These are phyloP conservation scores for Perkinsela sp. DNA, from an alignment of 208 protist genomes.

Conservation along the genomic window DNA sequence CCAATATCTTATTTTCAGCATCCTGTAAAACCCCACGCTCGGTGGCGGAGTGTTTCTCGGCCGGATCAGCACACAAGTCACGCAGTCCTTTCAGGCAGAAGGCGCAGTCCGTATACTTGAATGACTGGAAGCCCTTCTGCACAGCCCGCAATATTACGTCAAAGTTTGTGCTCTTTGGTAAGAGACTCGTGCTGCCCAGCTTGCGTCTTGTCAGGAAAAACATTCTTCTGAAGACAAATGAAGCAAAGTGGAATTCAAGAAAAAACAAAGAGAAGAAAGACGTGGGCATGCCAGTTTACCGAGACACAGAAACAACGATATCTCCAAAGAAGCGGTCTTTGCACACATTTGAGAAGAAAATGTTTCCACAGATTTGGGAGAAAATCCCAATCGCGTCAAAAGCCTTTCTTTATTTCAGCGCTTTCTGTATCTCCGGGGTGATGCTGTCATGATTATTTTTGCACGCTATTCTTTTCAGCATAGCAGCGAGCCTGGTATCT, in stretches of 20 bases:
- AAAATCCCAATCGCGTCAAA: too few species aligned
- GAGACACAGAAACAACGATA: too few species aligned
- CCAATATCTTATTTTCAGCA: not conserved
- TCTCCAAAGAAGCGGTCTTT: too few species aligned
- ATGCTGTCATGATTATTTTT: not conserved
- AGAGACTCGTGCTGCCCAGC: too few species aligned
- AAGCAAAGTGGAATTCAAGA: too few species aligned
- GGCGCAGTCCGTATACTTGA: not conserved
- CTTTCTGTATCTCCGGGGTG: not conserved
- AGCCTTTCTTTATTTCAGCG: not conserved
- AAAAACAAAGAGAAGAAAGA: too few species aligned
- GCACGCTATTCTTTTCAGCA: not conserved
- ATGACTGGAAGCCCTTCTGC: not conserved
- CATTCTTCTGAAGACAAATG: too few species aligned
- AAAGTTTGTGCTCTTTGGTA: too few species aligned
- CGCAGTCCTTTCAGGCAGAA: not conserved
- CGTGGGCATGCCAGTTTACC: too few species aligned
- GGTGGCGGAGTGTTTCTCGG: not conserved
- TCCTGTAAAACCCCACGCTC: not conserved
- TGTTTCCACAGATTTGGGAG: too few species aligned
- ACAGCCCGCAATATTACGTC: not conserved
- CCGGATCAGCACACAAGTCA: not conserved
- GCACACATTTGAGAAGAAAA: too few species aligned
- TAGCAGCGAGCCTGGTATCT: not conserved
- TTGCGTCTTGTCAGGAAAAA: too few species aligned